Percentiles rank a stretch among this genome's conserved stretches.
Evolutionary conservation across 2,329 filamentous ascomycete species (phyloP).

Genomic region (Scleromitrula shiraiana): DNA sequence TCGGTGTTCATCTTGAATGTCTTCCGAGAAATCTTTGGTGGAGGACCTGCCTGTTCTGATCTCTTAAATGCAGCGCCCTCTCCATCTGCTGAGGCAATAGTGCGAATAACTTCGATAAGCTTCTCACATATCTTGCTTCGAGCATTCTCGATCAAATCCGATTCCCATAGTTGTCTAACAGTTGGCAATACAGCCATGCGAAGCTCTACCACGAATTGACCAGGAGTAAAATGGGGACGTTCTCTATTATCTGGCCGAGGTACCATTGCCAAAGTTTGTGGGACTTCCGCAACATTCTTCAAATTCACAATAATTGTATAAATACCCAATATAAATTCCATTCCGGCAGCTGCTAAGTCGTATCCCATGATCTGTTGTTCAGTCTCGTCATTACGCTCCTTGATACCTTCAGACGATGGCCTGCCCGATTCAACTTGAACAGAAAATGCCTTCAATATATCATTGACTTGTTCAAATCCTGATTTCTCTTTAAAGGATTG

Average conservation of each 20-base stretch:
- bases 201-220: conserved; percentile 80
- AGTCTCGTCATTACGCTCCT: conserved; percentile 31
- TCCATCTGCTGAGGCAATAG: conserved; percentile 66
- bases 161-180: conserved; percentile 76
- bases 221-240: conserved; percentile 51
- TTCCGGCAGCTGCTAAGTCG: conserved; percentile 45
- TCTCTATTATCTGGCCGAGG: conserved; percentile 47
- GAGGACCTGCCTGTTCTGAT: conserved; percentile 43
- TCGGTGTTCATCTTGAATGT: conserved; percentile 45
- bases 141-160: conserved; percentile 72
- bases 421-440: conserved; percentile 41
- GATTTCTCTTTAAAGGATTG: conserved; percentile 77
- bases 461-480: conserved; percentile 67
- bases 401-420: not conserved
- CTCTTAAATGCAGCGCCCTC: conserved; percentile 60
- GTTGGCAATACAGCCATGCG: conserved; percentile 72
- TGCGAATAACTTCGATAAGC: conserved; percentile 75
- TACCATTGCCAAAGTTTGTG: conserved; percentile 49
- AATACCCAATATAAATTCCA: conserved; percentile 79
- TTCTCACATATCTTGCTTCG: conserved; percentile 68
- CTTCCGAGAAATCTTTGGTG: conserved; percentile 32
- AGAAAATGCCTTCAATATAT: conserved; percentile 62
- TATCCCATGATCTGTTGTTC: conserved; percentile 12
- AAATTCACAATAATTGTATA: conserved; percentile 69
- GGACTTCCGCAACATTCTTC: conserved; percentile 73